Conservation (phyloP, 345 rosid species). For the Litchi chinensis region DNA sequence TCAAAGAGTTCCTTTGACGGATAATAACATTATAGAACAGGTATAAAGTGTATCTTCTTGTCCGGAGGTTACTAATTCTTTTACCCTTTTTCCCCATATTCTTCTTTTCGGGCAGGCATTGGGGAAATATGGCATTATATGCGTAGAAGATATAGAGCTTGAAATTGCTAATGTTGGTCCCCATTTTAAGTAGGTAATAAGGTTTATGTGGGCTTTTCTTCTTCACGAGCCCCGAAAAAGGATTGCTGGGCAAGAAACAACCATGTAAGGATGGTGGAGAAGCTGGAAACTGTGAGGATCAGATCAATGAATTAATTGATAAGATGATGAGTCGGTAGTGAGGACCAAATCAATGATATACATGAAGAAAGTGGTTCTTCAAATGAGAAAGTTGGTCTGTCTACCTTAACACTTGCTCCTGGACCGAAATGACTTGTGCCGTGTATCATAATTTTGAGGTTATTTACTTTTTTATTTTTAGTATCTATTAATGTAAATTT, state of each 20-base stretch:
- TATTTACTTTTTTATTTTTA: too few species aligned
- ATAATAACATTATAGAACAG: too few species aligned
- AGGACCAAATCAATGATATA: neutral
- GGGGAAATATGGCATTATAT: conserved; percentile 65
- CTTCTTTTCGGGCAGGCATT: conserved; percentile 48
- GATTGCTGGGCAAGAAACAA: conserved; percentile 63
- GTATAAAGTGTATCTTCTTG: neutral
- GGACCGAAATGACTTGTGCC: neutral
- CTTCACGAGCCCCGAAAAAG: conserved; percentile 39
- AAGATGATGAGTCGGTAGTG: conserved; percentile 46
- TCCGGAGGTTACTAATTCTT: neutral
- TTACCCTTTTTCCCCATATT: neutral
- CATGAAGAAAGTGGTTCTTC: too few species aligned
- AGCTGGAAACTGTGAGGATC: conserved; percentile 72
- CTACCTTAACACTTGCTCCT: neutral
- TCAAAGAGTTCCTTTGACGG: too few species aligned
- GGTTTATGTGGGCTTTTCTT: conserved; percentile 47
- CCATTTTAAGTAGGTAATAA: conserved; percentile 49
- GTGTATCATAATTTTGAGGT: conserved; percentile 12
- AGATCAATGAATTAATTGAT: conserved; percentile 71
- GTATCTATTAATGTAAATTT: neutral
- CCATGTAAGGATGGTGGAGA: conserved; percentile 80
- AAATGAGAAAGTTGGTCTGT: too few species aligned
- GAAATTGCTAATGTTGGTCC: conserved; percentile 72
- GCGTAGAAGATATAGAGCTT: conserved; percentile 77